These are phyloP conservation scores for Monilinia aucupariae DNA, from an alignment of 2,329 filamentous ascomycete species.

Conservation along the genomic window DNA sequence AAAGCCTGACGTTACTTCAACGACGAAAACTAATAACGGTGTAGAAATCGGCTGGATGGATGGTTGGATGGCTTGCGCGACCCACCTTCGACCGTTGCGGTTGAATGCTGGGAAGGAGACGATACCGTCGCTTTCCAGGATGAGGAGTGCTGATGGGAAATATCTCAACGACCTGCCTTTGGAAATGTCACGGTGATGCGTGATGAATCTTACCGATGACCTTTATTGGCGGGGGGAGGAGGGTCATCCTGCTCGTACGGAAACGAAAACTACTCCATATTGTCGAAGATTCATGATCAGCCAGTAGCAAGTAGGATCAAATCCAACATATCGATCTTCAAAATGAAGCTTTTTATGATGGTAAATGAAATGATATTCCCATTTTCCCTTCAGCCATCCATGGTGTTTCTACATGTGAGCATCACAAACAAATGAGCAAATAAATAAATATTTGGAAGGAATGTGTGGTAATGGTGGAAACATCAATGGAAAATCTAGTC, in stretches of 20 bases:
- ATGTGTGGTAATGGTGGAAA: neutral
- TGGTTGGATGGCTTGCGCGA: neutral
- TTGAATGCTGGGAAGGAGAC: neutral
- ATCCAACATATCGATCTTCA: neutral
- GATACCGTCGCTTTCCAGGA: neutral
- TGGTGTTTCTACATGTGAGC: neutral
- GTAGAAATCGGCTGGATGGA: neutral
- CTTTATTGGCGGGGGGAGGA: neutral
- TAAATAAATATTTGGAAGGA: neutral
- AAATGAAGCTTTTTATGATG: no score
- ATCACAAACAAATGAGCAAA: neutral
- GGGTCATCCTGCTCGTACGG: neutral
- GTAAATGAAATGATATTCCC: neutral
- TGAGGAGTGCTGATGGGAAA: neutral
- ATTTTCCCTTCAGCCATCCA: neutral
- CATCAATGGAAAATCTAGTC: neutral
- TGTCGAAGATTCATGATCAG: neutral
- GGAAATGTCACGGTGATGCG: no score
- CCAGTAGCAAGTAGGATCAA: neutral
- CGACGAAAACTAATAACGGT: neutral
- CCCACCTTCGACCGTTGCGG: neutral
- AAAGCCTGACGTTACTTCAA: slow-evolving; percentile 1
- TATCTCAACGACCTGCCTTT: neutral
- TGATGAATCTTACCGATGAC: neutral
- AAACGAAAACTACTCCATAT: neutral